A percentile compares a stretch with the other conserved stretches of the same genome.
phyloP scores from a whole-genome alignment of 495 filamentous ascomycete genomes.

The Podospora australis region DNA sequence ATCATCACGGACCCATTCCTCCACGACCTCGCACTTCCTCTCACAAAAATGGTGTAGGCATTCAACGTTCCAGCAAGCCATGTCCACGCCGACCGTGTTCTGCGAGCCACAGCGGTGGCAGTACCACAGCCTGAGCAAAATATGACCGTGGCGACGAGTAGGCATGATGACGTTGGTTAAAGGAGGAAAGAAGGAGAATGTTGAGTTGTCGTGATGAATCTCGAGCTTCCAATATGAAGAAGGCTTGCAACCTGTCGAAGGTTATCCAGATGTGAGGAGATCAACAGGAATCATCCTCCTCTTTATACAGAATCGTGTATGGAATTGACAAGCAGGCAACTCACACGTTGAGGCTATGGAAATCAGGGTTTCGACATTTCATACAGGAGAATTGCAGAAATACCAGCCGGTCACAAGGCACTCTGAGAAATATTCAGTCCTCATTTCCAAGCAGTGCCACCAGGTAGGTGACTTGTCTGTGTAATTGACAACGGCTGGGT shows the following conservation, averaged over 20 bases:
- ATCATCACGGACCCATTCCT: neutral
- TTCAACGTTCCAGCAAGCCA: neutral
- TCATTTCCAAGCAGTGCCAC: neutral
- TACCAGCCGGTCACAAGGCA: neutral
- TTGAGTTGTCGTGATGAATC: too few relatives aligned
- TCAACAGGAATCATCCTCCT: too few relatives aligned
- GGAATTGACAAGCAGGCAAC: neutral
- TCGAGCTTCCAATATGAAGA: too few relatives aligned
- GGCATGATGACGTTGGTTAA: too few relatives aligned
- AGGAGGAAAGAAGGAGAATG: too few relatives aligned
- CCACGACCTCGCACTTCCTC: neutral
- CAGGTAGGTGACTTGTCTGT: neutral
- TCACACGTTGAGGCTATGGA: neutral
- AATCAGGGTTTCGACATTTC: too few relatives aligned
- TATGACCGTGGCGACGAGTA: too few relatives aligned
- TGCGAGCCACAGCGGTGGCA: neutral
- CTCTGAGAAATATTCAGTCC: neutral
- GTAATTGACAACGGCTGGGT: neutral
- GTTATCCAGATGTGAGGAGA: too few relatives aligned
- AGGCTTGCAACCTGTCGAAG: too few relatives aligned
- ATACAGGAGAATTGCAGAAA: neutral
- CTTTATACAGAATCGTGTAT: too few relatives aligned
- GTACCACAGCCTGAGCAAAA: neutral
- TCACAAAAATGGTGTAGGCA: neutral
- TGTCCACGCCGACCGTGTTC: neutral